Percentiles rank a stretch among this genome's conserved stretches.
These are phyloP conservation scores for Sonneratia caseolaris DNA, from an alignment of 345 rosid species.

Conservation along the genomic window DNA sequence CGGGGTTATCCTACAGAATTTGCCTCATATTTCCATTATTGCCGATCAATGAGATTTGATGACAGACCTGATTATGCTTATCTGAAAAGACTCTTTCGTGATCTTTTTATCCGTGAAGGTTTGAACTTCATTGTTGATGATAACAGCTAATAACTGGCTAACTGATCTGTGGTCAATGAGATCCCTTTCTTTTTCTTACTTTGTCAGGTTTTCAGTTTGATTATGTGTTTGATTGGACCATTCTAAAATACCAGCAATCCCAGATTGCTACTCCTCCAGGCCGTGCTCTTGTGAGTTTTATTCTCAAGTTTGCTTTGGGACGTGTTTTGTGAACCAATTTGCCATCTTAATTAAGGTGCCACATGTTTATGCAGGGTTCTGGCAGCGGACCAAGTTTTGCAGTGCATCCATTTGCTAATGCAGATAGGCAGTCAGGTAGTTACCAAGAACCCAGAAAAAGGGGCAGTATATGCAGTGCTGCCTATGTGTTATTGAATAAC, in stretches of 20 bases:
- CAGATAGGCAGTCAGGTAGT: slow-evolving; percentile 59
- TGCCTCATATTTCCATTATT: slow-evolving; percentile 83
- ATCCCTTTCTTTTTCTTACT: slow-evolving; percentile 2
- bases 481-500: not conserved
- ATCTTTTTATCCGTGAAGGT: slow-evolving; percentile 94
- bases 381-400: slow-evolving; percentile 77
- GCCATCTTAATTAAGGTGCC: not conserved
- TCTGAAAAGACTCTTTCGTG: slow-evolving; percentile 80
- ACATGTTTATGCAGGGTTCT: slow-evolving; percentile 34
- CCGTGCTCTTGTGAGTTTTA: slow-evolving; percentile 41
- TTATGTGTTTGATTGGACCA: slow-evolving; percentile 90
- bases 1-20: slow-evolving; percentile 89
- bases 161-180: slow-evolving; percentile 8
- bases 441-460: not conserved
- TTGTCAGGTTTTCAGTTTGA: slow-evolving; percentile 76
- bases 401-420: slow-evolving; percentile 39
- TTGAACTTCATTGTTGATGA: slow-evolving; percentile 5
- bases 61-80: slow-evolving; percentile 90
- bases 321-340: not conserved
- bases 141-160: not conserved
- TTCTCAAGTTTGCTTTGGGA: slow-evolving; percentile 6
- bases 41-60: slow-evolving; percentile 77
- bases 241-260: slow-evolving; percentile 81
- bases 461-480: not conserved
- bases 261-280: slow-evolving; percentile 50